Conservation (phyloP, 2,329 filamentous ascomycete species). For the Pseudonectria buxi region DNA sequence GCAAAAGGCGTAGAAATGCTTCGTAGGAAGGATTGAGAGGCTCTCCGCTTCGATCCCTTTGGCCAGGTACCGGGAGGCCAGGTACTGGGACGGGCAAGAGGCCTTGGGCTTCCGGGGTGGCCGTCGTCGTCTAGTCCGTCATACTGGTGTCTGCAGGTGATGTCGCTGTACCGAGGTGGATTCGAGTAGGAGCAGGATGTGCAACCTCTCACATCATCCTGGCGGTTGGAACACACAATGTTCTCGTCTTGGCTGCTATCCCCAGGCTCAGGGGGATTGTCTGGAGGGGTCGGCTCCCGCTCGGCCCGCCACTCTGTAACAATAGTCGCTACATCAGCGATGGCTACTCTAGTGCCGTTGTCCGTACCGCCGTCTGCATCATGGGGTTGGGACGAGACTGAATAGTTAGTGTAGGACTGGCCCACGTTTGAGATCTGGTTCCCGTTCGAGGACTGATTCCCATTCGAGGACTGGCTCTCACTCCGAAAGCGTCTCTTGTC, state of each 20-base stretch:
- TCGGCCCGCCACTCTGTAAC: constrained; percentile 22
- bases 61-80: too few relatives aligned
- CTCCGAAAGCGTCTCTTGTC: too few relatives aligned
- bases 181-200: neutral
- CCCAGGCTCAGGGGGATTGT: constrained; percentile 20
- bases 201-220: neutral
- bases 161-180: constrained; percentile 1
- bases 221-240: constrained; percentile 2
- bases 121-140: constrained; percentile 17
- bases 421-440: constrained; percentile 14
- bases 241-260: constrained; percentile 22
- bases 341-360: constrained; percentile 13
- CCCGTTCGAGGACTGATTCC: constrained; percentile 22
- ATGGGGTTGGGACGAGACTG: constrained; percentile 17
- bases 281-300: constrained; percentile 13
- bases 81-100: constrained; percentile 3
- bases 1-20: constrained; percentile 20
- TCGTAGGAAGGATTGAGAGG: constrained; percentile 25
- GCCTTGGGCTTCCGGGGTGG: constrained; percentile 11
- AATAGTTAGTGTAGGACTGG: constrained; percentile 24
- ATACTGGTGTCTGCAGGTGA: constrained; percentile 13
- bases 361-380: constrained; percentile 5
- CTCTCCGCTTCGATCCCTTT: constrained; percentile 24
- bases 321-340: constrained; percentile 19
- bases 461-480: constrained; percentile 9